phyloP scores from a whole-genome alignment of 371 early-diverging fungal genomes.

The Syncephalastrum contaminatum region DNA sequence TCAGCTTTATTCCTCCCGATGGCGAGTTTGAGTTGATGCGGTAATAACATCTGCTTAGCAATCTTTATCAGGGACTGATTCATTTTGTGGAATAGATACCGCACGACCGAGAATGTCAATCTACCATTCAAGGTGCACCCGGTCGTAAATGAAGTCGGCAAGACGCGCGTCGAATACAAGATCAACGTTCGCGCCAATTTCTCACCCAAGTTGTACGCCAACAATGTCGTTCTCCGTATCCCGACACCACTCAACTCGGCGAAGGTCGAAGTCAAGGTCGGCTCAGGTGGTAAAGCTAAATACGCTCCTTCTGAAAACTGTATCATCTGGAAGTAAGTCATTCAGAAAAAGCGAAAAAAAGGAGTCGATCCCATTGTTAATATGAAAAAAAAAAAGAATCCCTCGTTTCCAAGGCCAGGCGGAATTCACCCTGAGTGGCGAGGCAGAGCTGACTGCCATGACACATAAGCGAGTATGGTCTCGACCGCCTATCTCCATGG shows the following conservation, averaged over 20 bases:
- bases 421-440: conserved; percentile 72
- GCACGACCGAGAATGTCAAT: conserved; percentile 85
- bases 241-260: conserved; percentile 86
- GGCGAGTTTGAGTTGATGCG: conserved; percentile 95
- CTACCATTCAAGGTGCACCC: conserved; percentile 86
- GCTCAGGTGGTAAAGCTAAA: conserved; percentile 80
- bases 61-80: background rate
- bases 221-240: conserved; percentile 78
- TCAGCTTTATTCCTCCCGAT: conserved; percentile 98
- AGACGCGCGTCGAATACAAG: conserved; percentile 78
- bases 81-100: conserved; percentile 53
- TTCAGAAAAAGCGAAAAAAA: background rate
- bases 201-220: conserved; percentile 74
- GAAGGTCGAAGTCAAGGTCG: conserved; percentile 66
- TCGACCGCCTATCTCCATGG: conserved; percentile 88
- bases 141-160: conserved; percentile 77
- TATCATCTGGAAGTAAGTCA: conserved; percentile 85
- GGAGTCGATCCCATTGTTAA: no score
- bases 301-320: conserved; percentile 83
- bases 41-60: conserved; percentile 22
- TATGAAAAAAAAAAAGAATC: no score
- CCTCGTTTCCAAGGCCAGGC: conserved; percentile 81
- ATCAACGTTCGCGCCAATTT: conserved; percentile 78
- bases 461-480: conserved; percentile 85
- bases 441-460: conserved; percentile 72